These are phyloP conservation scores for Heliamphora exappendiculata DNA, from an alignment of 148 eudicot species.

Conservation along the genomic window DNA sequence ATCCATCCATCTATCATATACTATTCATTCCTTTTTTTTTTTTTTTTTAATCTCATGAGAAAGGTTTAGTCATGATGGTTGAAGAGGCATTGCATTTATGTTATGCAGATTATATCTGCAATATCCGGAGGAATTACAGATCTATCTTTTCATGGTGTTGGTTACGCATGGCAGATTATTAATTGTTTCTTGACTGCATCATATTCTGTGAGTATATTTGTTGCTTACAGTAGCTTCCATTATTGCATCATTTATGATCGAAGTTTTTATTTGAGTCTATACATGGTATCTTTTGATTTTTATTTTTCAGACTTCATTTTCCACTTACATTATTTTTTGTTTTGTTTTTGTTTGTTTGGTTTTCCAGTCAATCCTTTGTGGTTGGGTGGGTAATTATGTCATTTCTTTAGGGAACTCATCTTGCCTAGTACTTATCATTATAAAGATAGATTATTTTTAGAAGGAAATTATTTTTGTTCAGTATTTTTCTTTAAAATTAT, in stretches of 20 bases:
- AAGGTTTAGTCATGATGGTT: not conserved
- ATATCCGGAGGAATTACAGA: slow-evolving; percentile 92
- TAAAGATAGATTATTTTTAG: too few species aligned
- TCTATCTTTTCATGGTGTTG: slow-evolving; percentile 73
- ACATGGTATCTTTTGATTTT: not conserved
- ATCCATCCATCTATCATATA: not conserved
- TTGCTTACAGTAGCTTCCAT: not conserved
- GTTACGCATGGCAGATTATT: slow-evolving; percentile 81
- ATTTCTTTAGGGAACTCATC: not conserved
- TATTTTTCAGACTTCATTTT: not conserved
- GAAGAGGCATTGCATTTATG: slow-evolving; percentile 9
- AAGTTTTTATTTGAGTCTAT: not conserved
- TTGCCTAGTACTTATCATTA: too few species aligned
- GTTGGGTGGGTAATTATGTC: not conserved
- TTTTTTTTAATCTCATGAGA: not conserved
- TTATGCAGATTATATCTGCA: slow-evolving; percentile 83
- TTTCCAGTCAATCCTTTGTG: not conserved
- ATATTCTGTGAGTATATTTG: slow-evolving; percentile 69
- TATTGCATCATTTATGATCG: not conserved
- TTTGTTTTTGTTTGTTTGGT: not conserved
- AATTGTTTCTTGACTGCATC: slow-evolving; percentile 94
- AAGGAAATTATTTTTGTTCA: too few species aligned
- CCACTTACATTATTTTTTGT: too few species aligned
- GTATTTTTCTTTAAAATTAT: too few species aligned
- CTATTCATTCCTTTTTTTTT: not conserved